Base-by-base conservation (phyloP, 2,329 filamentous ascomycete genomes). In the Pseudogymnoascus sp. region DNA sequence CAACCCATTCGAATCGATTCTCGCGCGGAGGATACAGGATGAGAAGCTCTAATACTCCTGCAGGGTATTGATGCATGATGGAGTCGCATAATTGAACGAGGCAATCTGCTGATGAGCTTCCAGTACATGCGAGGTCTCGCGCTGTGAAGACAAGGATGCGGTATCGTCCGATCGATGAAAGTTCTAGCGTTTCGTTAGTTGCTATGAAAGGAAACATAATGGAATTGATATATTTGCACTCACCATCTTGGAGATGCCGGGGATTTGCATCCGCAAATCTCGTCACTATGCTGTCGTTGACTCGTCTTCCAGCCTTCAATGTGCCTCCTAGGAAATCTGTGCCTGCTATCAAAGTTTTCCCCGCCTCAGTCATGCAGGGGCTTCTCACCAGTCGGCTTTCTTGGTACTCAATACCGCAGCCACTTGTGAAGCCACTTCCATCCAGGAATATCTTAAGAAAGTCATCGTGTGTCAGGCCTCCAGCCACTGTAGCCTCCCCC, bases 11-110 rank as follows among this genome's bases (percentile, higher is more conserved):
- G 35, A 68, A 67, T 1, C 25, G 61, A 7, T 61, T 31, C 23
- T 60, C 43, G 14, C 23, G 31, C 4, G 65, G 38, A 14, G 65
- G 41, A 67, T 64, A 87, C 11, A 91, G 75, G 66, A 89, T 82
- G 2, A 80, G 79, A 23, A 90, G 79, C 70, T 90, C 88, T 55
- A 90, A 79, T 84, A 88, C 60, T 84, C 85, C 3, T 87, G 88
- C 3, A 75, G 78, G 21, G 80, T 74, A 5, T 82, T 5, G 31
- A 3, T 38, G 31, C 1, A 68, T 59, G 12, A 71, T 63, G 8
- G 41, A 49, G 16, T 58, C 43, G 16, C 63, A 60, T 21, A 69
- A 43, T 11, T 62, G 7, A 4, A 25, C 6, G 11, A 68, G 63
- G n/a, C 37, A 40, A 5, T 68, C 35, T 14, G n/a, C 25, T 3